phyloP scores from a whole-genome alignment of 352 stramenopile genomes.

The Phytophthora pinifolia region DNA sequence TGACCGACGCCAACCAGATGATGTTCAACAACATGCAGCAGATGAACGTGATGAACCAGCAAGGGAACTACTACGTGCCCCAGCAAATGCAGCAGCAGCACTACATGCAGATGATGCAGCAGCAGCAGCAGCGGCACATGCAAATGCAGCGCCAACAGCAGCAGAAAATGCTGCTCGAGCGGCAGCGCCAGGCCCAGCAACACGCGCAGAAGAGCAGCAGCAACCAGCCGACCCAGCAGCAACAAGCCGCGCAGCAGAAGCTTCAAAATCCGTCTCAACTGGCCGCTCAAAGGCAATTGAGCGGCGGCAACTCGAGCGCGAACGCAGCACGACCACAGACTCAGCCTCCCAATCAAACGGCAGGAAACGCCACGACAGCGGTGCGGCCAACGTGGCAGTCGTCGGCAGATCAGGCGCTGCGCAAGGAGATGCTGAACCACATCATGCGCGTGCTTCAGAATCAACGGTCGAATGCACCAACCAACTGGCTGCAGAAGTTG shows the following conservation, averaged over 20 bases:
- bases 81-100: slow-evolving; percentile 83
- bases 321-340: slow-evolving; percentile 23
- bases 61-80: slow-evolving; percentile 63
- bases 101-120: slow-evolving; percentile 61
- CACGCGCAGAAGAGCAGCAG: slow-evolving; percentile 33
- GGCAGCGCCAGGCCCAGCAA: slow-evolving; percentile 36
- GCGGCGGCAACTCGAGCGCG: slow-evolving; percentile 18
- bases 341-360: slow-evolving; percentile 22
- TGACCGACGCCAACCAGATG: slow-evolving; percentile 61
- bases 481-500: slow-evolving; percentile 97
- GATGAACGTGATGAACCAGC: slow-evolving; percentile 75
- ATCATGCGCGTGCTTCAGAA: slow-evolving; percentile 96
- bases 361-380: slow-evolving; percentile 1
- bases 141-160: slow-evolving; percentile 43
- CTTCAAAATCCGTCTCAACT: slow-evolving; percentile 33
- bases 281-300: slow-evolving; percentile 33
- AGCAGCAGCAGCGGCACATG: slow-evolving; percentile 32
- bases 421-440: slow-evolving; percentile 86
- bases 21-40: slow-evolving; percentile 79
- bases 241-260: slow-evolving; percentile 37
- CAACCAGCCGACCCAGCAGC: slow-evolving; percentile 32
- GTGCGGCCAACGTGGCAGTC: slow-evolving; percentile 69
- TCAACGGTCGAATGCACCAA: slow-evolving; percentile 93
- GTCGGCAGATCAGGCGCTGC: slow-evolving; percentile 64
- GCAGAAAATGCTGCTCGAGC: slow-evolving; percentile 32